Conservation (phyloP, 352 stramenopile genomes). For the Pythium phragmiticola region DNA sequence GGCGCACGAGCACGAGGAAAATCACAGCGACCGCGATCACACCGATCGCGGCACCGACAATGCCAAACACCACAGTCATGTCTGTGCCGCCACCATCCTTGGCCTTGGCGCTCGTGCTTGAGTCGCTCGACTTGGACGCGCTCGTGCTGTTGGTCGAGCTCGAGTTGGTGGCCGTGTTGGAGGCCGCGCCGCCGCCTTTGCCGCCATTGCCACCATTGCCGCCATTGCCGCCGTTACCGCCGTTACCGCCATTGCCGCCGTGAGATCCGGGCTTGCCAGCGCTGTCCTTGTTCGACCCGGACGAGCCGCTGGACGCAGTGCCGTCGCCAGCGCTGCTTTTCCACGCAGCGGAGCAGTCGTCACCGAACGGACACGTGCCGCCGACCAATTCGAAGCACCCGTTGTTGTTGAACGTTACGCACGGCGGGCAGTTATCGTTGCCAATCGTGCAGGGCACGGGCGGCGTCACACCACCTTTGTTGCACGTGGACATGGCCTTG, state of each 20-base stretch:
- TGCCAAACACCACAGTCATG: conserved; percentile 76
- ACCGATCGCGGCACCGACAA: conserved; percentile 72
- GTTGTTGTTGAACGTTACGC: conserved; percentile 32
- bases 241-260: conserved; percentile 7
- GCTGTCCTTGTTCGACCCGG: conserved; percentile 23
- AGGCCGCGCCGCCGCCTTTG: conserved; percentile 5
- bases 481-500: conserved; percentile 29
- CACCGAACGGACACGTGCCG: conserved; percentile 31
- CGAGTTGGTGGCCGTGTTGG: conserved; percentile 8
- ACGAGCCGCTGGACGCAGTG: conserved; percentile 9
- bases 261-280: conserved; percentile 9
- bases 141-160: conserved; percentile 5
- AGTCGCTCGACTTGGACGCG: conserved; percentile 3
- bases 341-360: conserved; percentile 31
- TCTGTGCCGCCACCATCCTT: conserved; percentile 34
- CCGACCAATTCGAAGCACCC: conserved; percentile 29
- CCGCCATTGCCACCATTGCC: too few relatives aligned
- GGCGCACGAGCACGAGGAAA: conserved; percentile 73
- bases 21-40: conserved; percentile 80
- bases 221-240: not conserved
- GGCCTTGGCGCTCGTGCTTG: not conserved
- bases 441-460: conserved; percentile 28
- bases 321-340: not conserved
- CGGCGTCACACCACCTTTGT: conserved; percentile 20
- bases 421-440: conserved; percentile 33